Evolutionary conservation across 768 basidiomycete genomes (phyloP).

Genomic region (Tricholoma hemisulphureum): DNA sequence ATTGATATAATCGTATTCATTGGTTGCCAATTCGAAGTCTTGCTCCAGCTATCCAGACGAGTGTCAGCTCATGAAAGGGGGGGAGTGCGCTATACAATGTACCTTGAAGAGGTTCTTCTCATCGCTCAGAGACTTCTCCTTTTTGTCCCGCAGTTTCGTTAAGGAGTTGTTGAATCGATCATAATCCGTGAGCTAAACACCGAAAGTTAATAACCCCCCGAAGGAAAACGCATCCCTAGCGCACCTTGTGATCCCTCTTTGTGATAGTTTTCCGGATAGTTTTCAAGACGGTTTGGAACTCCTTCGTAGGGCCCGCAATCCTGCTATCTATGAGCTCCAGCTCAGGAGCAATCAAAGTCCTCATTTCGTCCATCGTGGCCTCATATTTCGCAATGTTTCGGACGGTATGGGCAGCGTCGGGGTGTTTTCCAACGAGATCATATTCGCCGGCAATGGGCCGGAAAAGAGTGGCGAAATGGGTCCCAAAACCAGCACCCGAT

Average conservation of each 20-base stretch:
- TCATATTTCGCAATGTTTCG: constrained; percentile 73
- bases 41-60: constrained; percentile 72
- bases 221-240: constrained; percentile 10
- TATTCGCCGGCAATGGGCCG: constrained; percentile 73
- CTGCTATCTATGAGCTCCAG: constrained; percentile 91
- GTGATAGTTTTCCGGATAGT: constrained; percentile 89
- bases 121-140: constrained; percentile 92
- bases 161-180: constrained; percentile 96
- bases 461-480: constrained; percentile 63
- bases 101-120: constrained; percentile 98
- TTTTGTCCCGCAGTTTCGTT: constrained; percentile 95
- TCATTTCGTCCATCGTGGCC: constrained; percentile 78
- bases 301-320: constrained; percentile 83
- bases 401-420: constrained; percentile 74
- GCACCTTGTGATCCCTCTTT: constrained; percentile 94
- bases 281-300: constrained; percentile 84
- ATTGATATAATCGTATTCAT: constrained; percentile 94
- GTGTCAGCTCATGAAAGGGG: constrained; percentile 19
- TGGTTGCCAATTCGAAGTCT: constrained; percentile 90
- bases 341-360: constrained; percentile 77
- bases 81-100: constrained; percentile 15
- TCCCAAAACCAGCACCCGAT: constrained; percentile 58
- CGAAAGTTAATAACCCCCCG: not conserved
- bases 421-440: constrained; percentile 75
- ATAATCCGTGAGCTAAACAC: constrained; percentile 75